These are phyloP conservation scores for Anthoceros angustus DNA, from an alignment of 225 moss, liverwort and hornwort species.

Conservation along the genomic window DNA sequence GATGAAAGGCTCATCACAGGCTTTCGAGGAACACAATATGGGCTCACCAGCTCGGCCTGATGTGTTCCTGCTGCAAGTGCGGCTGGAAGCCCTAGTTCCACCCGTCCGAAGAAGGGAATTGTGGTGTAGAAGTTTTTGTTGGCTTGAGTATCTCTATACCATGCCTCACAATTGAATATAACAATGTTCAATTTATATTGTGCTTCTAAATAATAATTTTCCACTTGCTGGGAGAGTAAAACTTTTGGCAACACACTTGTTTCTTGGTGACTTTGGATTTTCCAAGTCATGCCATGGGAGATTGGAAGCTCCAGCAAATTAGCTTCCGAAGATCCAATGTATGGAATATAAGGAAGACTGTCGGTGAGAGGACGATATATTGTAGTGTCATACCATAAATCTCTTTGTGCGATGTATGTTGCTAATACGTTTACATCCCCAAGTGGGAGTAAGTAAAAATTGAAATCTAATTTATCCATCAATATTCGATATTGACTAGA, in stretches of 20 bases:
- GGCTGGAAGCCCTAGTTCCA: slow-evolving; percentile 16
- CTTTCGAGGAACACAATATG: slow-evolving; percentile 2
- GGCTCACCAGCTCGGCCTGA: slow-evolving; percentile 9
- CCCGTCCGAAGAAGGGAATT: slow-evolving; percentile 17
- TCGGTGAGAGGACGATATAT: slow-evolving; percentile 11
- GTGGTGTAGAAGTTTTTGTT: slow-evolving; percentile 15
- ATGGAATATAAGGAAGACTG: slow-evolving; percentile 12
- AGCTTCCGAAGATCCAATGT: neutral
- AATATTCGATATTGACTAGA: slow-evolving; percentile 6
- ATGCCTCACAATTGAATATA: slow-evolving; percentile 17
- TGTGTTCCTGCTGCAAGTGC: slow-evolving; percentile 14
- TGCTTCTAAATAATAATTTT: slow-evolving; percentile 18
- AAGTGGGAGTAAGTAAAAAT: slow-evolving; percentile 16
- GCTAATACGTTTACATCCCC: slow-evolving; percentile 10
- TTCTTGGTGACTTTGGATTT: neutral
- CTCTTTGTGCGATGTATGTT: slow-evolving; percentile 12
- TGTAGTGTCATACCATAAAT: slow-evolving; percentile 19
- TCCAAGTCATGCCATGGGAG: neutral
- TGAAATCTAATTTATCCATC: slow-evolving; percentile 13
- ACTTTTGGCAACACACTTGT: slow-evolving; percentile 5
- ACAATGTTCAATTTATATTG: slow-evolving; percentile 5
- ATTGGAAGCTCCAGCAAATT: neutral
- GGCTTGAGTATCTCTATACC: slow-evolving; percentile 15
- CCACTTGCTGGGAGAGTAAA: slow-evolving; percentile 14
- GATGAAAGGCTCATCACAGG: neutral